Evolutionary conservation across 805 yeast species (phyloP), one percentile per base, ranked within the genome.

Genomic region (Alloascoidea africana): DNA sequence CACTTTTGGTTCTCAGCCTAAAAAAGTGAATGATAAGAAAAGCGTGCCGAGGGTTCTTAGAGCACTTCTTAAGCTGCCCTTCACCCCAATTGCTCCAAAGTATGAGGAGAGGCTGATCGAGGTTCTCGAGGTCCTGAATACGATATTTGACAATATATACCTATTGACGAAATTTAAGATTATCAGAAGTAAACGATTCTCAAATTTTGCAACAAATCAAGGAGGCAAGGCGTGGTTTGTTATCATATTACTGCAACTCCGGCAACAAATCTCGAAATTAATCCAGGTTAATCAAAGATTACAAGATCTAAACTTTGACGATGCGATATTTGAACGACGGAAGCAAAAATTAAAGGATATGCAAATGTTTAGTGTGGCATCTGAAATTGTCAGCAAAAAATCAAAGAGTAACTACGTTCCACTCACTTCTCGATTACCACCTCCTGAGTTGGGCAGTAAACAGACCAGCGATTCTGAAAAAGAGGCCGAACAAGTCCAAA

Each of bases 181-280:
- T 23, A n/a, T 23, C n/a, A 23, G n/a, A 23, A 23, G n/a, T 23
- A n/a, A 23, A 23, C 8, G n/a, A 23, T n/a, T 23, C n/a, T 8
- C 30, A 8, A 23, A 23, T 23, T 23, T 23, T 23, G 30, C 30
- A 8, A 8, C 30, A 23, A 23, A 23, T 23, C 30, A 23, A 23
- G 30, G 30, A 8, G 8, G 13, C 8, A 23, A 23, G n/a, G 30
- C 30, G 8, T 23, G 30, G 30, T 23, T 23, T 23, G n/a, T 23
- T 8, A 23, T 23, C n/a, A 23, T 23, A 8, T 23, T 23, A 23
- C n/a, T 23, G n/a, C 30, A 23, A 23, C 8, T 23, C n/a, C 8
- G 30, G n/a, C 30, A 23, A 23, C 30, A 23, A 23, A 23, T 23
- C n/a, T 23, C 30, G n/a, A 23, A 23, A 23, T 23, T 23, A 23